Conservation (phyloP, 176 grass and related monocot genomes). For the Elaeis guineensis region DNA sequence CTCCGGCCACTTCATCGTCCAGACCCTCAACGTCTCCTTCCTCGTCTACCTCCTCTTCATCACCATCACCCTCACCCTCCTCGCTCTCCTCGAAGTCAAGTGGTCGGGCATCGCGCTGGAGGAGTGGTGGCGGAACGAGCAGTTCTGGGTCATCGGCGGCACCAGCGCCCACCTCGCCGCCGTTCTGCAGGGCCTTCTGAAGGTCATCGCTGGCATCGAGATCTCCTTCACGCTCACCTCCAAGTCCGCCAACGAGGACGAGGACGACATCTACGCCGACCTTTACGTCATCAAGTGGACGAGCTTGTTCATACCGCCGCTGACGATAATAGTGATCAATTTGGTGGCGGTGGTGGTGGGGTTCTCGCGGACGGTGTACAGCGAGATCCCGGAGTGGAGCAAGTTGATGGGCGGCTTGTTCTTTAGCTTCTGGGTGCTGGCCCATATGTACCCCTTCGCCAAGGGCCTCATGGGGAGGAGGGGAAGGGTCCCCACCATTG, state of each 20-base stretch:
- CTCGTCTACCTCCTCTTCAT: constrained; percentile 36
- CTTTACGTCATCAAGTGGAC: constrained; percentile 35
- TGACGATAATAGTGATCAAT: constrained; percentile 23
- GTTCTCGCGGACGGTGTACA: constrained; percentile 23
- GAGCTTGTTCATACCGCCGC: constrained; percentile 31
- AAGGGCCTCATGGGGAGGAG: constrained; percentile 26
- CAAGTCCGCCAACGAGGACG: constrained; percentile 24
- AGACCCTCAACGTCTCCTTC: constrained; percentile 21
- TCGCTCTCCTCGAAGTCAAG: constrained; percentile 36
- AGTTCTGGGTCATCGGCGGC: constrained; percentile 42
- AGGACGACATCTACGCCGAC: constrained; percentile 28
- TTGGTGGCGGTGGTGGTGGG: constrained; percentile 18
- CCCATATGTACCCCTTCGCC: constrained; percentile 28
- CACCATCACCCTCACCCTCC: constrained; percentile 34
- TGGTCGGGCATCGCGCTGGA: constrained; percentile 37
- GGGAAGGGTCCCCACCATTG: constrained; percentile 19
- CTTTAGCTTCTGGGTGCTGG: constrained; percentile 33
- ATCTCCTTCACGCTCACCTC: constrained; percentile 39
- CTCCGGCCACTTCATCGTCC: constrained; percentile 36
- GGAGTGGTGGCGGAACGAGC: constrained; percentile 39
- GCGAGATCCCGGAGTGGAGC: constrained; percentile 24
- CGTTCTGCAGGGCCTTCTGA: constrained; percentile 33
- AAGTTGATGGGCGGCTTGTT: constrained; percentile 29
- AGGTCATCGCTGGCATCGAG: constrained; percentile 34
- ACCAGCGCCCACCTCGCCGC: constrained; percentile 31